phyloP scores from a whole-genome alignment of 306 rosid genomes.

The Cicer pinnatifidum region DNA sequence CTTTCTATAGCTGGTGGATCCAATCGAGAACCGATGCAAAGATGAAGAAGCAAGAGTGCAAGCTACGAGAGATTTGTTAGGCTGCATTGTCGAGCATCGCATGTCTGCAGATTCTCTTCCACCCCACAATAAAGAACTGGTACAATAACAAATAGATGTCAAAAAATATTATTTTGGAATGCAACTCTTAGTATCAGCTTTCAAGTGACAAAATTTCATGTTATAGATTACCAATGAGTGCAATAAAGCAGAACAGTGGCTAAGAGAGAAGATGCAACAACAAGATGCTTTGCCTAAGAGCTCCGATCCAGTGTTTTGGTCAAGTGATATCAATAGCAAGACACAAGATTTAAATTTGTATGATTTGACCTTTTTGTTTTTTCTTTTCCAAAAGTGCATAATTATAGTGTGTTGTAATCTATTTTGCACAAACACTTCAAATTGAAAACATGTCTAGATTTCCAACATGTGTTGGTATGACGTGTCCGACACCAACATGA shows the following conservation, averaged over 20 bases:
- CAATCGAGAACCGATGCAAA: slow-evolving; percentile 67
- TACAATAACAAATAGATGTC: slow-evolving; percentile 14
- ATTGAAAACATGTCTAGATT: no score
- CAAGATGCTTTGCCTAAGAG: slow-evolving; percentile 74
- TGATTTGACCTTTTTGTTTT: slow-evolving; percentile 29
- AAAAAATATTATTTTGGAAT: slow-evolving; percentile 1
- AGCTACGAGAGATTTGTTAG: slow-evolving; percentile 55
- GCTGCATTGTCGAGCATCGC: slow-evolving; percentile 53
- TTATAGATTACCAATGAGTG: slow-evolving; percentile 61
- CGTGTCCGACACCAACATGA: no score
- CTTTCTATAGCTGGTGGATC: slow-evolving; percentile 67
- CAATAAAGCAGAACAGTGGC: slow-evolving; percentile 82
- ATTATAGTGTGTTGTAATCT: neutral
- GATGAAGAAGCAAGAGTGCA: slow-evolving; percentile 75
- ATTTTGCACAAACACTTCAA: no score
- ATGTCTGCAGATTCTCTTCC: slow-evolving; percentile 47
- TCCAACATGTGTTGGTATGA: no score
- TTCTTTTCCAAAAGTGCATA: slow-evolving; percentile 32
- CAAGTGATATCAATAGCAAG: slow-evolving; percentile 66
- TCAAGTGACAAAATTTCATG: slow-evolving; percentile 33
- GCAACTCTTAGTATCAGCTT: slow-evolving; percentile 20
- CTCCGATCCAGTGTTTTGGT: slow-evolving; percentile 59
- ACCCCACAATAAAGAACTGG: slow-evolving; percentile 49
- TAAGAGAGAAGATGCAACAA: slow-evolving; percentile 63
- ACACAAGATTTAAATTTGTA: slow-evolving; percentile 69